Conservation (phyloP, 805 yeast species). For the Pichia gijzeniarum region DNA sequence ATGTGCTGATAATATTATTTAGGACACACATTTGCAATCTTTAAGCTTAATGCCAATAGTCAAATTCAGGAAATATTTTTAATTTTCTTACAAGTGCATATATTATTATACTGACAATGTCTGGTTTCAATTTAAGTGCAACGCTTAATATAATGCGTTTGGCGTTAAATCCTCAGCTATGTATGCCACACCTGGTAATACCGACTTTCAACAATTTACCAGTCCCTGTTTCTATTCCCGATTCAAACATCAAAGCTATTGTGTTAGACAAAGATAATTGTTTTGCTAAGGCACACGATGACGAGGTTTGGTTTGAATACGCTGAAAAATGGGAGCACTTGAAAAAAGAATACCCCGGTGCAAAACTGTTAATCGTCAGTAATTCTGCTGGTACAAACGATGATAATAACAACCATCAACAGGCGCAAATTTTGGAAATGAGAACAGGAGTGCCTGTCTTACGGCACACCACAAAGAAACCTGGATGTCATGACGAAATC, state of each 20-base stretch:
- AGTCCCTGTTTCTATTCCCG: conserved; percentile 19
- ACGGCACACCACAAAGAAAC: conserved; percentile 70
- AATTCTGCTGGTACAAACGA: conserved; percentile 90
- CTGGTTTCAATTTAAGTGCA: conserved; percentile 58
- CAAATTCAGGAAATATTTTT: no score
- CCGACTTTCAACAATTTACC: conserved; percentile 37
- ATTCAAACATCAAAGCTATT: conserved; percentile 53
- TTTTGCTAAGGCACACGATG: conserved; percentile 78
- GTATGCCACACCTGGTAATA: conserved; percentile 62
- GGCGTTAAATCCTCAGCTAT: conserved; percentile 55
- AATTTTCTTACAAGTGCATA: no score
- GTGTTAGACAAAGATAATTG: conserved; percentile 95
- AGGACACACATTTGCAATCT: no score
- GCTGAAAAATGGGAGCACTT: conserved; percentile 49
- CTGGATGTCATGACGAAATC: conserved; percentile 72
- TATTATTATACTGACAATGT: conserved; percentile 6
- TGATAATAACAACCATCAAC: conserved; percentile 47
- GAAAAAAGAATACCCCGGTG: conserved; percentile 52
- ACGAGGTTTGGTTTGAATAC: conserved; percentile 74
- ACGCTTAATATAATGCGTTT: conserved; percentile 61
- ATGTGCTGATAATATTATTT: no score
- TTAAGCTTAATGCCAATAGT: no score
- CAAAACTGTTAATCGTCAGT: conserved; percentile 67
- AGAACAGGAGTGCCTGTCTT: conserved; percentile 65
- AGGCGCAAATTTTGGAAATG: conserved; percentile 57